These are phyloP conservation scores for Trebouxia sp. DNA, from an alignment of 139 green algal genomes.

Conservation along the genomic window DNA sequence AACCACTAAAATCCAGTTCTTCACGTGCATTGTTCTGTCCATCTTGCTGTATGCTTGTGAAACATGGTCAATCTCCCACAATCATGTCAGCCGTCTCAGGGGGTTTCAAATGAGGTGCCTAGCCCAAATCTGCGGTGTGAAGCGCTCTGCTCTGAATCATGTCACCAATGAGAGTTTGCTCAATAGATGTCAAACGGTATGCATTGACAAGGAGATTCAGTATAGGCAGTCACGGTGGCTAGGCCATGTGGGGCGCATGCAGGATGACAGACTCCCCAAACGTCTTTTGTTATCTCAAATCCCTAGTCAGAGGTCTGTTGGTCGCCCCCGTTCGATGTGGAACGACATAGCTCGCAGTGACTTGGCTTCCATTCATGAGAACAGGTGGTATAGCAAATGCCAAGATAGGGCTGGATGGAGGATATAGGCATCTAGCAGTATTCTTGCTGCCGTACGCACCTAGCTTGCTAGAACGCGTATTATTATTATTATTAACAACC, in stretches of 20 bases:
- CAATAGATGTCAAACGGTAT: background rate
- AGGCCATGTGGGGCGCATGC: background rate
- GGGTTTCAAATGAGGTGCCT: background rate
- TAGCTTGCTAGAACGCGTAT: no score
- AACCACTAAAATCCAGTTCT: background rate
- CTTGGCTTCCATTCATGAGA: no score
- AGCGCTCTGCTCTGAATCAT: background rate
- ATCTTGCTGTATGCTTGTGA: background rate
- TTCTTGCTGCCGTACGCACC: no score
- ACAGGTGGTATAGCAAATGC: no score
- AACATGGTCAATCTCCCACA: no score
- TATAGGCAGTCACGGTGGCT: background rate
- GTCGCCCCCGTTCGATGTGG: background rate
- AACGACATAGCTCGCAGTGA: background rate
- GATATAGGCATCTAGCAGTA: no score
- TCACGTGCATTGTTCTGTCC: background rate
- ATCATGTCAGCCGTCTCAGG: background rate
- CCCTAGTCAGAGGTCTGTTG: background rate
- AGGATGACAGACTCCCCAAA: background rate
- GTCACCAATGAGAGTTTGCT: background rate
- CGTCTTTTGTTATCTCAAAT: background rate
- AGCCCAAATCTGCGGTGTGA: background rate
- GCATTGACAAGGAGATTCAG: background rate
- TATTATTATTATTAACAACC: no score
- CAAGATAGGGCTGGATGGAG: no score